Conservation (phyloP, 2,329 filamentous ascomycete genomes). For the Diplodia corticola region DNA sequence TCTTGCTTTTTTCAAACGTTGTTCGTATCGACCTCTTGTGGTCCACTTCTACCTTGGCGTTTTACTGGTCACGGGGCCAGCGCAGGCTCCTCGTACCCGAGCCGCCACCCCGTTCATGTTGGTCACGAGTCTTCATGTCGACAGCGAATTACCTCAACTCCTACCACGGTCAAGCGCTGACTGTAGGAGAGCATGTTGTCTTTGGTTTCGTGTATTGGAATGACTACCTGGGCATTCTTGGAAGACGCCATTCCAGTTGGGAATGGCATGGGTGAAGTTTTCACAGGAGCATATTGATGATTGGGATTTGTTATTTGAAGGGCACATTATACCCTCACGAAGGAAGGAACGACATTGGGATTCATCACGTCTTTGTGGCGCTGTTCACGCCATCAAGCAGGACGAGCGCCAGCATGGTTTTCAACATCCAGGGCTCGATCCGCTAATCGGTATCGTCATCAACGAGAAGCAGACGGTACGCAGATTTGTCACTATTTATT, state of each 20-base stretch:
- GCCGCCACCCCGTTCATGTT: conserved; percentile 8
- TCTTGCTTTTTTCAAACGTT: background rate
- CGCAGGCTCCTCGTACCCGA: background rate
- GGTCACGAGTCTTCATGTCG: background rate
- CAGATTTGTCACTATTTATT: conserved; percentile 9
- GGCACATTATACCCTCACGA: conserved; percentile 10
- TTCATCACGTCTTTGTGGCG: background rate
- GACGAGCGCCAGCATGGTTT: background rate
- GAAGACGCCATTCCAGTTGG: background rate
- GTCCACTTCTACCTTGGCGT: conserved; percentile 5
- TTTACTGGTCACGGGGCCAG: conserved; percentile 15
- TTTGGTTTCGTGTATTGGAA: conserved; percentile 9
- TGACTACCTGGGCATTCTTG: conserved; percentile 5
- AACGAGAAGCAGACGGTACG: conserved; percentile 10
- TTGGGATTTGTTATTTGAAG: conserved; percentile 3
- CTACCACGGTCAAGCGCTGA: conserved; percentile 14
- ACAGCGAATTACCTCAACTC: background rate
- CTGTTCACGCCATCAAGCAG: background rate
- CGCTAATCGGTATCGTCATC: conserved; percentile 16
- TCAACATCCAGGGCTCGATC: conserved; percentile 4
- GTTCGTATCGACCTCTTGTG: background rate
- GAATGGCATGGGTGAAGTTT: background rate
- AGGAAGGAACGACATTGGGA: background rate
- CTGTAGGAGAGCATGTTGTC: conserved; percentile 1
- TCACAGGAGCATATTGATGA: background rate